phyloP scores from a whole-genome alignment of 495 filamentous ascomycete genomes.

The Friedmanniomyces simplex region DNA sequence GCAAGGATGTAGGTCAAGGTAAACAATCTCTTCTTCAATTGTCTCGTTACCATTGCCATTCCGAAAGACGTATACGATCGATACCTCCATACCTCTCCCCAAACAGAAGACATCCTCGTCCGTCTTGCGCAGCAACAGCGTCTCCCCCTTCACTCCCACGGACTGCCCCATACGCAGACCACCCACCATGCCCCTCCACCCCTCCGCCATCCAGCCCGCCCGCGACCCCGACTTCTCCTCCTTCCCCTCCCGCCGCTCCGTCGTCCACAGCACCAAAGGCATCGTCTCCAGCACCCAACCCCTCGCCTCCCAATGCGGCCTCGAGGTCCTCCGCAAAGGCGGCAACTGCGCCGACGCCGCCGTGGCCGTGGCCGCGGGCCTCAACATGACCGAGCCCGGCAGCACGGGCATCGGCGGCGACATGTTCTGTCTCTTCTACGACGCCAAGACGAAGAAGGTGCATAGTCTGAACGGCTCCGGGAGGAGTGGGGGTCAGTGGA shows the following conservation, averaged over 20 bases:
- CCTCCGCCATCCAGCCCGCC: constrained; percentile 21
- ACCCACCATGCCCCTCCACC: constrained; percentile 14
- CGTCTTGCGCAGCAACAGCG: too few species aligned
- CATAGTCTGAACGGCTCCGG: constrained; percentile 87
- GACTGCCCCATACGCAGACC: background rate
- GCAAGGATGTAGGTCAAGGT: background rate
- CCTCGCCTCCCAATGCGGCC: constrained; percentile 76
- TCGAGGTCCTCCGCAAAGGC: constrained; percentile 70
- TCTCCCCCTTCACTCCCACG: background rate
- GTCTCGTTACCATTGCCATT: too few species aligned
- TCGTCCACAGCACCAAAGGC: constrained; percentile 85
- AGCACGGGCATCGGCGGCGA: constrained; percentile 97
- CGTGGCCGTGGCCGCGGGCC: constrained; percentile 75
- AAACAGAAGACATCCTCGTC: too few species aligned
- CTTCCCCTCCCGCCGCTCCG: constrained; percentile 78
- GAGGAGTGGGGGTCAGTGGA: constrained; percentile 57
- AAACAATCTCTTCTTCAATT: background rate
- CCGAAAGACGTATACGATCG: too few species aligned
- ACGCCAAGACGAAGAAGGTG: constrained; percentile 68
- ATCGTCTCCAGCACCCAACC: constrained; percentile 90
- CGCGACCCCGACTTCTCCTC: constrained; percentile 50
- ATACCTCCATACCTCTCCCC: too few species aligned
- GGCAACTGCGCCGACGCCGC: constrained; percentile 96
- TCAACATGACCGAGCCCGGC: constrained; percentile 89
- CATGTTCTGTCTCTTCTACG: constrained; percentile 94